These are phyloP conservation scores for Saposhnikovia divaricata DNA, from an alignment of 129 eudicot genomes.

Conservation along the genomic window DNA sequence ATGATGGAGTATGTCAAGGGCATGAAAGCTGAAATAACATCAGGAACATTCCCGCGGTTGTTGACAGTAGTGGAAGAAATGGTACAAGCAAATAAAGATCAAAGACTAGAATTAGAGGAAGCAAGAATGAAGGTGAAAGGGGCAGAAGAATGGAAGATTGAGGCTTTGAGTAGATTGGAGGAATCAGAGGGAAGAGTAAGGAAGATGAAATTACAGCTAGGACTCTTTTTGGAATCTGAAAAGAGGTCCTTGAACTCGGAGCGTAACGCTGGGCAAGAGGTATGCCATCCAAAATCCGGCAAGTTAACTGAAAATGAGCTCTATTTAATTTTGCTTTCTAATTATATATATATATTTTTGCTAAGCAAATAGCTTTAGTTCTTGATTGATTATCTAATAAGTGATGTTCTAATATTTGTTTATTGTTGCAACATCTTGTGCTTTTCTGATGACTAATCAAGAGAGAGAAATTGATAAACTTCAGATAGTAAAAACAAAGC, in stretches of 20 bases:
- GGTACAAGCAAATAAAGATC: constrained; percentile 37
- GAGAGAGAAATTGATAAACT: background rate
- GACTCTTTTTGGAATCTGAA: constrained; percentile 20
- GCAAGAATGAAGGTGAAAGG: constrained; percentile 33
- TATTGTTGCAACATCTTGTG: background rate
- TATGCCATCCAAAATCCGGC: constrained; percentile 18
- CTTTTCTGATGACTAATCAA: background rate
- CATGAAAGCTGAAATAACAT: constrained; percentile 41
- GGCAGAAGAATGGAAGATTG: constrained; percentile 49
- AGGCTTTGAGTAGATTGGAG: constrained; percentile 42
- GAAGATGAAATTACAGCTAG: constrained; percentile 31
- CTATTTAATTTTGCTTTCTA: background rate
- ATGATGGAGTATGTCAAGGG: constrained; percentile 51
- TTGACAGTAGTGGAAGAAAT: constrained; percentile 53
- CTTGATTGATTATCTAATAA: background rate
- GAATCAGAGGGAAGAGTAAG: constrained; percentile 44
- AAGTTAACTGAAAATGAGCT: background rate
- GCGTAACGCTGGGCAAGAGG: constrained; percentile 33
- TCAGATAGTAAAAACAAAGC: background rate
- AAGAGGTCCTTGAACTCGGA: constrained; percentile 23
- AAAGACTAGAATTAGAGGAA: constrained; percentile 50
- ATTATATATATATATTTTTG: background rate
- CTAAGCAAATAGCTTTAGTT: background rate
- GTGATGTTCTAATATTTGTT: background rate
- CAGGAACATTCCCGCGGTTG: constrained; percentile 43